Evolutionary conservation across 306 rosid genomes (phyloP).

Genomic region (Gleditsia sinensis): DNA sequence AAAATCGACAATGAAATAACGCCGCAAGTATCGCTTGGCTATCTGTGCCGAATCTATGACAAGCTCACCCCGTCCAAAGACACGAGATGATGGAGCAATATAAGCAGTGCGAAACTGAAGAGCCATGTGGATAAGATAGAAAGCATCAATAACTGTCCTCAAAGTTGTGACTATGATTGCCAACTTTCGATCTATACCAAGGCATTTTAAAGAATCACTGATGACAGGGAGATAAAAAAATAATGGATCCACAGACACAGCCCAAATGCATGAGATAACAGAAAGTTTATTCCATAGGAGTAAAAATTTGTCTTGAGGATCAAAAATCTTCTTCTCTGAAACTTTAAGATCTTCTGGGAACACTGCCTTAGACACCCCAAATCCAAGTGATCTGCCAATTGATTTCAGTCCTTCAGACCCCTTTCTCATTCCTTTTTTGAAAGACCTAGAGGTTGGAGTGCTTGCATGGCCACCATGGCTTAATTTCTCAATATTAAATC

Average conservation of each 20-base stretch:
- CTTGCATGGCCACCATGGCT: conserved; percentile 52
- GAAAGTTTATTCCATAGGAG: conserved; percentile 65
- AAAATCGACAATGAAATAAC: conserved; percentile 72
- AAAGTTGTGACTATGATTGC: conserved; percentile 71
- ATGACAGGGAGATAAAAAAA: conserved; percentile 83
- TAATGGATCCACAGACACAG: conserved; percentile 80
- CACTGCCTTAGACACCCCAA: conserved; percentile 81
- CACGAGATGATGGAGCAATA: conserved; percentile 95
- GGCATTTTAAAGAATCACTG: conserved; percentile 48
- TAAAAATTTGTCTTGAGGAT: conserved; percentile 84
- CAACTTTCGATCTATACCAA: conserved; percentile 71
- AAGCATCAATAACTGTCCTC: conserved; percentile 72
- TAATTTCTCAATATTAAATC: conserved; percentile 68
- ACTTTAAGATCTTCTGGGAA: conserved; percentile 87
- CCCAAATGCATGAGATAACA: conserved; percentile 73
- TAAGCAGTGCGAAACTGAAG: conserved; percentile 90
- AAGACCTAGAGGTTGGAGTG: conserved; percentile 71
- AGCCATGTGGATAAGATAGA: conserved; percentile 84
- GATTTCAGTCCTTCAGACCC: conserved; percentile 91
- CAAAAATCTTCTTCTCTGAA: conserved; percentile 81
- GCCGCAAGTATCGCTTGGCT: conserved; percentile 72
- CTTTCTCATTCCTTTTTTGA: conserved; percentile 75
- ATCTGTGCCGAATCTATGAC: conserved; percentile 80
- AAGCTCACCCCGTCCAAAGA: conserved; percentile 94
- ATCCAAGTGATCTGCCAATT: conserved; percentile 75